These are phyloP conservation scores for Botrytis fragariae DNA, from an alignment of 2,329 filamentous ascomycete genomes.

Conservation along the genomic window DNA sequence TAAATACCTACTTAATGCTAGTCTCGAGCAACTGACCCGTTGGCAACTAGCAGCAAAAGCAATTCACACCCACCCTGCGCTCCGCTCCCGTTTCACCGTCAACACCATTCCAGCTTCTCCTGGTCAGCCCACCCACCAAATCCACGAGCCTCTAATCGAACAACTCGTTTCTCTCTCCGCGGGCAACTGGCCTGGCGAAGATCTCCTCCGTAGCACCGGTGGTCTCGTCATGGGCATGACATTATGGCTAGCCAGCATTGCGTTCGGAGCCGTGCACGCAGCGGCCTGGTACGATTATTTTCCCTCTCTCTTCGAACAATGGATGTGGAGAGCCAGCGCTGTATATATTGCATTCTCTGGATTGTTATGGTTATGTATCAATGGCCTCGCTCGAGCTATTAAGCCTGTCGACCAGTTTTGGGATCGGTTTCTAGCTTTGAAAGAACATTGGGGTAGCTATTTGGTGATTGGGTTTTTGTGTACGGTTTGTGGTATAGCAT, in stretches of 20 bases:
- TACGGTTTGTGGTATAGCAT: constrained; percentile 12
- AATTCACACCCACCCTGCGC: neutral
- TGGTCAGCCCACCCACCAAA: neutral
- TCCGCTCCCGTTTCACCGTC: neutral
- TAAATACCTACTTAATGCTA: neutral
- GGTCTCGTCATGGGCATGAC: constrained; percentile 23
- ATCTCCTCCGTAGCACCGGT: constrained; percentile 21
- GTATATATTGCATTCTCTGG: constrained; percentile 21
- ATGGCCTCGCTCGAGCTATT: neutral
- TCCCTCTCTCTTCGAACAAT: constrained; percentile 12
- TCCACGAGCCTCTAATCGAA: neutral
- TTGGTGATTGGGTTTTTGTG: constrained; percentile 14
- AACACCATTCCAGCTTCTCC: neutral
- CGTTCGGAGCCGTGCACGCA: constrained; percentile 23
- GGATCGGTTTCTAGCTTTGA: constrained; percentile 8
- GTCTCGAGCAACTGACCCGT: neutral
- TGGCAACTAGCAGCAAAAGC: constrained; percentile 13
- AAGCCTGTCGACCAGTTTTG: constrained; percentile 3
- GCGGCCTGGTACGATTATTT: constrained; percentile 26
- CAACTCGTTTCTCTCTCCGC: constrained; percentile 15
- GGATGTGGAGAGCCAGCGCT: constrained; percentile 20
- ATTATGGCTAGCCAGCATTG: constrained; percentile 20
- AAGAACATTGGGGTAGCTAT: neutral
- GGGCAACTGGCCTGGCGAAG: constrained; percentile 20
- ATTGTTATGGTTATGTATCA: constrained; percentile 16